These are phyloP conservation scores for Symbiotaphrina buchneri DNA, from an alignment of 495 filamentous ascomycete genomes.

Conservation along the genomic window DNA sequence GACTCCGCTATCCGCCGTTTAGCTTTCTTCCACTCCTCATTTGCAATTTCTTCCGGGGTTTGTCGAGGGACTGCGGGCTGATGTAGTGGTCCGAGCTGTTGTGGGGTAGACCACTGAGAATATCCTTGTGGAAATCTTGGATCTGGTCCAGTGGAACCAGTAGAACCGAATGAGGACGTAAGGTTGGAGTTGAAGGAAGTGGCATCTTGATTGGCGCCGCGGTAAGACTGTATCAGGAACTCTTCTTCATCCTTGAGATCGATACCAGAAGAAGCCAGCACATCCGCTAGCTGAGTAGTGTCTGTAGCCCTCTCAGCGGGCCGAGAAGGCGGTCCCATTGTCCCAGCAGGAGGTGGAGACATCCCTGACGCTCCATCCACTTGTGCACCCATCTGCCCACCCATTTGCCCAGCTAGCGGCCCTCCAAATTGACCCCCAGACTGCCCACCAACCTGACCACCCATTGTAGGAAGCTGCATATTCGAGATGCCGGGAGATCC, in stretches of 20 bases:
- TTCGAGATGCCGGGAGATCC: constrained; percentile 22
- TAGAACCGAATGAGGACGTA: constrained; percentile 5
- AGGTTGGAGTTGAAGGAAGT: constrained; percentile 11
- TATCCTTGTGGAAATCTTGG: background rate
- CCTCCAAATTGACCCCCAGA: no score
- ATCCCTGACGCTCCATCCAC: constrained; percentile 7
- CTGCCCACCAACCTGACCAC: no score
- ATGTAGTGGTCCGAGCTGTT: constrained; percentile 23
- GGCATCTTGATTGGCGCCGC: constrained; percentile 12
- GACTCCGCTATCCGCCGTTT: constrained; percentile 22
- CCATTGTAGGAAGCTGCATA: constrained; percentile 9
- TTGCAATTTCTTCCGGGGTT: constrained; percentile 18
- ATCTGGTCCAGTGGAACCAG: constrained; percentile 16
- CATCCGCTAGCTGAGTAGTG: constrained; percentile 52
- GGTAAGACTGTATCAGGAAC: constrained; percentile 35
- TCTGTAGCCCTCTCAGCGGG: constrained; percentile 45
- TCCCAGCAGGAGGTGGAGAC: constrained; percentile 16
- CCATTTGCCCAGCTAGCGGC: no score
- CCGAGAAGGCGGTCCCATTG: constrained; percentile 67
- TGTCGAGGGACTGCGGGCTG: constrained; percentile 21
- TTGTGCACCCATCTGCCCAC: background rate
- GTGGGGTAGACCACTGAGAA: constrained; percentile 18
- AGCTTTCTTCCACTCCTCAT: constrained; percentile 25
- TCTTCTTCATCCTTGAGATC: constrained; percentile 70
- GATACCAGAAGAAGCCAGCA: constrained; percentile 56